These are phyloP conservation scores for Mycena pura DNA, from an alignment of 768 basidiomycete genomes.

Conservation along the genomic window DNA sequence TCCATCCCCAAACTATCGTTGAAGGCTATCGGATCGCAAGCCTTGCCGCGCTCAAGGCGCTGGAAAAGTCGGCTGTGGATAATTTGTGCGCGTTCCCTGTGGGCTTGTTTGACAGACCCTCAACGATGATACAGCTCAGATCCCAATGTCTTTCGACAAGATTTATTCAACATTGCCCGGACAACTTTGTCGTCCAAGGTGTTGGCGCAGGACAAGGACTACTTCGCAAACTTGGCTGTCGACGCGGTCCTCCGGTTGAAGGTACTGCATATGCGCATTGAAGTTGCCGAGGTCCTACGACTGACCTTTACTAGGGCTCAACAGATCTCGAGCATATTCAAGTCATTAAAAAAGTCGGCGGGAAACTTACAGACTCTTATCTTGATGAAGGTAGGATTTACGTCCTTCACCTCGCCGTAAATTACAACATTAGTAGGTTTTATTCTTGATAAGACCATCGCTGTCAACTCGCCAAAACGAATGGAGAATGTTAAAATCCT, in stretches of 20 bases:
- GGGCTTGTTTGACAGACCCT: neutral
- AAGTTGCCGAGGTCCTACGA: neutral
- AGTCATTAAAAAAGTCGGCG: conserved; percentile 99
- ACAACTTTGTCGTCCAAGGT: conserved; percentile 98
- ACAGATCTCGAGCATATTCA: conserved; percentile 98
- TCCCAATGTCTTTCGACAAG: conserved; percentile 77
- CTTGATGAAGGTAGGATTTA: conserved; percentile 82
- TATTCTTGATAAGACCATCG: conserved; percentile 96
- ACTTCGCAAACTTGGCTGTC: conserved; percentile 97
- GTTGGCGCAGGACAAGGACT: conserved; percentile 94
- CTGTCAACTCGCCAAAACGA: conserved; percentile 92
- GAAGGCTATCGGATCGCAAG: conserved; percentile 97
- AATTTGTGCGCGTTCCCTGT: conserved; percentile 66
- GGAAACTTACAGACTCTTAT: conserved; percentile 97
- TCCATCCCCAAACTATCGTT: conserved; percentile 97
- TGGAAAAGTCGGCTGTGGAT: conserved; percentile 85
- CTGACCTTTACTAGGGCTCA: conserved; percentile 70
- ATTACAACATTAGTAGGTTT: conserved; percentile 64
- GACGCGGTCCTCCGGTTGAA: conserved; percentile 94
- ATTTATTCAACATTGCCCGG: conserved; percentile 94
- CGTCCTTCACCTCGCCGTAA: neutral
- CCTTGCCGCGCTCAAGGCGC: conserved; percentile 79
- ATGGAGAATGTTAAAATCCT: conserved; percentile 95
- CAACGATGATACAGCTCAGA: conserved; percentile 61
- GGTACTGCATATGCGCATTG: conserved; percentile 43